A percentile compares a stretch with the other conserved stretches of the same genome.
phyloP scores from a whole-genome alignment of 1,284 basidiomycete species.

The Fomitopsis betulina region DNA sequence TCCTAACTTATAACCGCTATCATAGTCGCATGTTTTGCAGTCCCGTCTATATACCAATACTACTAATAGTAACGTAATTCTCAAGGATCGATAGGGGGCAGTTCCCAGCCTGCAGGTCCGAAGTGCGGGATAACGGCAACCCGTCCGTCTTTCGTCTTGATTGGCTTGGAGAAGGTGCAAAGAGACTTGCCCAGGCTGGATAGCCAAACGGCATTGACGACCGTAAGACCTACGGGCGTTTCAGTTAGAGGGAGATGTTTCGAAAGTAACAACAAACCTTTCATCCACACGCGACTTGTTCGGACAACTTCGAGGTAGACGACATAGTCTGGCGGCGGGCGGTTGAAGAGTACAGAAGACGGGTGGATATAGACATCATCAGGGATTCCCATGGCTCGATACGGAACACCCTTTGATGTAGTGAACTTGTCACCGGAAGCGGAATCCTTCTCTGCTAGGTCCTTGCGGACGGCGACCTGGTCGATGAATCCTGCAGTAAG shows the following conservation, averaged over 20 bases:
- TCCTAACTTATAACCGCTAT: background rate
- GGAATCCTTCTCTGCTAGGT: conserved; percentile 59
- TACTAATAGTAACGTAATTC: background rate
- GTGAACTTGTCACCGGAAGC: conserved; percentile 66
- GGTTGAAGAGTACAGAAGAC: conserved; percentile 72
- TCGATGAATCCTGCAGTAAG: conserved; percentile 92
- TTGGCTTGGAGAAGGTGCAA: conserved; percentile 87
- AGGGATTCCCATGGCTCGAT: conserved; percentile 76
- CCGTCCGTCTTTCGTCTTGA: conserved; percentile 62
- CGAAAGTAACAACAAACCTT: conserved; percentile 44
- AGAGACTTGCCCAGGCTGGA: conserved; percentile 75
- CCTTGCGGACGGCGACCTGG: conserved; percentile 91
- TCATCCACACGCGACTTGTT: conserved; percentile 76
- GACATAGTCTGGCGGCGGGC: conserved; percentile 82
- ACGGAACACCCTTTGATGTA: conserved; percentile 79
- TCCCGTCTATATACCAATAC: background rate
- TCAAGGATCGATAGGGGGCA: conserved; percentile 67
- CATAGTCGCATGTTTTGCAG: background rate
- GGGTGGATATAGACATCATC: conserved; percentile 96
- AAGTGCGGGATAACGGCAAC: conserved; percentile 79
- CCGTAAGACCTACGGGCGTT: conserved; percentile 60
- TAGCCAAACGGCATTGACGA: conserved; percentile 90
- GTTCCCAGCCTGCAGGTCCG: conserved; percentile 79
- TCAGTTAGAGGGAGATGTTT: conserved; percentile 10
- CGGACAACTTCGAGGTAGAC: conserved; percentile 82